A percentile compares a stretch with the other conserved stretches of the same genome.
These are phyloP conservation scores for Bondarzewia mesenterica DNA, from an alignment of 1,284 basidiomycete genomes.

Conservation along the genomic window DNA sequence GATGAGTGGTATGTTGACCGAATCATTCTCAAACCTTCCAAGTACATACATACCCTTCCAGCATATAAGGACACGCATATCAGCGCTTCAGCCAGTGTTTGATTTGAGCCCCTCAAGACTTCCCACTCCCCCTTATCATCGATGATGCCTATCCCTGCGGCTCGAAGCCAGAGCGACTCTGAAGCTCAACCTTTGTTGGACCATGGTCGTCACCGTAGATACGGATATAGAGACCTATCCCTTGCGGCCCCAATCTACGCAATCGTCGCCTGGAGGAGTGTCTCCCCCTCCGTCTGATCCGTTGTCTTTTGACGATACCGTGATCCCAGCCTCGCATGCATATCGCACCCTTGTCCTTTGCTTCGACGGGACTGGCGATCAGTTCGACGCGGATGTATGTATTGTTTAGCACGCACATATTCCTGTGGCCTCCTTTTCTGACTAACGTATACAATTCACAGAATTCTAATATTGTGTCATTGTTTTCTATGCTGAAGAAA, in stretches of 20 bases:
- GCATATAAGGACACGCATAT: no score
- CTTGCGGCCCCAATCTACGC: not conserved
- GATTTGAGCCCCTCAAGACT: no score
- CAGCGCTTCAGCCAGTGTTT: no score
- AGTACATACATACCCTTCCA: no score
- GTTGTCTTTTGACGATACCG: constrained; percentile 13
- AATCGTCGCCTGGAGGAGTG: not conserved
- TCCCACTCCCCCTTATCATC: not conserved
- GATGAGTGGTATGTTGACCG: no score
- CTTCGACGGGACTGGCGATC: constrained; percentile 53
- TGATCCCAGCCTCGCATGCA: constrained; percentile 24
- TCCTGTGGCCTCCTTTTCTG: not conserved
- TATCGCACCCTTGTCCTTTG: constrained; percentile 41
- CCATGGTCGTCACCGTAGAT: no score
- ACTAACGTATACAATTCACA: constrained; percentile 7
- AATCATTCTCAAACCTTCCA: no score
- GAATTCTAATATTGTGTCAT: constrained; percentile 40
- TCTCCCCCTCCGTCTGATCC: not conserved
- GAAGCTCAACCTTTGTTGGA: not conserved
- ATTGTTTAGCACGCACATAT: not conserved
- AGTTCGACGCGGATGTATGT: constrained; percentile 45
- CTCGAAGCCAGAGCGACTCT: not conserved
- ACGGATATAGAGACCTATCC: not conserved
- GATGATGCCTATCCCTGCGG: not conserved
- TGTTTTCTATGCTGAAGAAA: constrained; percentile 47